Evolutionary conservation across 768 basidiomycete genomes (phyloP).

Genomic region (Collybiopsis luxurians): DNA sequence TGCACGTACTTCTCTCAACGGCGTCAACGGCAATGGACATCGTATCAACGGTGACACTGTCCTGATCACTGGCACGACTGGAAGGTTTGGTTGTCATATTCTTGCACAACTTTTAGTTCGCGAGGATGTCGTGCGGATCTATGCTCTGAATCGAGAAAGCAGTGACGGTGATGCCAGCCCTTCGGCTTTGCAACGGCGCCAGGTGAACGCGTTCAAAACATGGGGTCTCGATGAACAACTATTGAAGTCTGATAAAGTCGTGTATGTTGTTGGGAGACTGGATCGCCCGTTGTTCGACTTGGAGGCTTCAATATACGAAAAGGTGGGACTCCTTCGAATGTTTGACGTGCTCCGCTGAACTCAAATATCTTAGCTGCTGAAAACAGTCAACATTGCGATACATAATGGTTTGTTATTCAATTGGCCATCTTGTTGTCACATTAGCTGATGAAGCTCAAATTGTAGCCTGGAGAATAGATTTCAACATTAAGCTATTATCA

Average conservation of each 20-base stretch:
- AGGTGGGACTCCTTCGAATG: not conserved
- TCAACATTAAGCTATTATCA: constrained; percentile 18
- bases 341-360: too few species aligned
- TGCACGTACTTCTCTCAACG: too few species aligned
- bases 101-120: constrained; percentile 17
- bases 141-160: constrained; percentile 15
- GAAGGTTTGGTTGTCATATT: constrained; percentile 22
- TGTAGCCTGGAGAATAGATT: constrained; percentile 25
- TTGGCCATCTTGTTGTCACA: not conserved
- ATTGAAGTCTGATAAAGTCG: constrained; percentile 10
- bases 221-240: constrained; percentile 11
- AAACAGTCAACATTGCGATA: constrained; percentile 11
- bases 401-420: constrained; percentile 14
- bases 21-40: too few species aligned
- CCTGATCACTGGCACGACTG: constrained; percentile 25
- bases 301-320: constrained; percentile 10
- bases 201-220: constrained; percentile 15
- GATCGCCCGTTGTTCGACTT: constrained; percentile 20
- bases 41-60: too few species aligned
- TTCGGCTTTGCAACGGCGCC: constrained; percentile 10
- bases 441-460: not conserved
- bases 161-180: too few species aligned
- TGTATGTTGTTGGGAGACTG: constrained; percentile 10
- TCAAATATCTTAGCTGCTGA: not conserved
- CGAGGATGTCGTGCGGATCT: constrained; percentile 12